These are phyloP conservation scores for Emergomyces orientalis DNA, from an alignment of 2,329 filamentous ascomycete species.

Conservation along the genomic window DNA sequence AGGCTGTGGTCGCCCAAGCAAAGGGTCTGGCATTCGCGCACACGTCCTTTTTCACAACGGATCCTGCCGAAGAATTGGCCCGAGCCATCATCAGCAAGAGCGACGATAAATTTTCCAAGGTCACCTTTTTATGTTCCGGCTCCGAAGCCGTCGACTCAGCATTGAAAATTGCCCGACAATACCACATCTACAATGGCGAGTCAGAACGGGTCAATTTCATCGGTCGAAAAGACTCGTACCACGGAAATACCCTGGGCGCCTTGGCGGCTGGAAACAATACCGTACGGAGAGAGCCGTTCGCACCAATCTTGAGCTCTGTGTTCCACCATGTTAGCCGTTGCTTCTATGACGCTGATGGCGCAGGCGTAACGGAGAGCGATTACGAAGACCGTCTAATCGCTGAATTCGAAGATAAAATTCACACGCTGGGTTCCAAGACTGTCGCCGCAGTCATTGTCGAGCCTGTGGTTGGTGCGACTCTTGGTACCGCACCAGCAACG, in stretches of 20 bases:
- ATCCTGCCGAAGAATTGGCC: constrained; percentile 35
- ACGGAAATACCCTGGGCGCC: constrained; percentile 44
- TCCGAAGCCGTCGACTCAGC: constrained; percentile 40
- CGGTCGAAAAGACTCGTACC: constrained; percentile 40
- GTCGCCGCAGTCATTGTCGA: constrained; percentile 2
- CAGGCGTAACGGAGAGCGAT: background rate
- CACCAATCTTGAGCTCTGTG: constrained; percentile 20
- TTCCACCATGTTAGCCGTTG: constrained; percentile 7
- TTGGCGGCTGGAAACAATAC: constrained; percentile 35
- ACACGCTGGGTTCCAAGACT: background rate
- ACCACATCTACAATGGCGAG: constrained; percentile 36
- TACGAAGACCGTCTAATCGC: constrained; percentile 4
- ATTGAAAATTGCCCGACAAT: constrained; percentile 43
- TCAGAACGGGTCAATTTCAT: constrained; percentile 36
- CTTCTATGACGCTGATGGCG: constrained; percentile 6
- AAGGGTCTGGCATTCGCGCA: constrained; percentile 37
- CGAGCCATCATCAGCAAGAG: constrained; percentile 27
- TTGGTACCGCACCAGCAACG: constrained; percentile 45
- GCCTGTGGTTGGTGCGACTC: constrained; percentile 16
- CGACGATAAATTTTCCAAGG: constrained; percentile 16
- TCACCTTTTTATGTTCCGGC: constrained; percentile 19
- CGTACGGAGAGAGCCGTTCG: constrained; percentile 27
- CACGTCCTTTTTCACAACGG: constrained; percentile 37
- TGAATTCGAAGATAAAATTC: constrained; percentile 1
- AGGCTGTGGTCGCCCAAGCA: constrained; percentile 36